Percentiles rank a stretch among this genome's conserved stretches.
phyloP scores from a whole-genome alignment of 2,329 filamentous ascomycete species.

The Fusarium tupiense region DNA sequence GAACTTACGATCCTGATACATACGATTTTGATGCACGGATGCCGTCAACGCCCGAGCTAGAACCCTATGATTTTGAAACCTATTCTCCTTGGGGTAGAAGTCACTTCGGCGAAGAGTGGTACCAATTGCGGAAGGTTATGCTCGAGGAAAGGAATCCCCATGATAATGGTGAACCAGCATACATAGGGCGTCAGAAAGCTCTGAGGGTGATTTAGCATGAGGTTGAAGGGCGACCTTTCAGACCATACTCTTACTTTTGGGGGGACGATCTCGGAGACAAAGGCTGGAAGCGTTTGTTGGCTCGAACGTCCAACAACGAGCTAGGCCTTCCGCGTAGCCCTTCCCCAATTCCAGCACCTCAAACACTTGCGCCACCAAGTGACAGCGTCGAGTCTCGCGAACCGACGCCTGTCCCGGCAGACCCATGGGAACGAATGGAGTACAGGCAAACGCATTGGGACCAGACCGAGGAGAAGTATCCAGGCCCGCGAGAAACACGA shows the following conservation, averaged over 20 bases:
- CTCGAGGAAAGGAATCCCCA: neutral
- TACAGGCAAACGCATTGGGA: neutral
- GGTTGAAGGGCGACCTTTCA: neutral
- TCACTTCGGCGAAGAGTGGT: neutral
- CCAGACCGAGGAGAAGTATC: neutral
- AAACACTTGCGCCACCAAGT: neutral
- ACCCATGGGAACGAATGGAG: neutral
- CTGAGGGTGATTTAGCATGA: neutral
- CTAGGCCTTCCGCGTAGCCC: neutral
- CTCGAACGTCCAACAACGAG: neutral
- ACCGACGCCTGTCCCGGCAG: rapidly evolving
- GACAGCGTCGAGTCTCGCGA: neutral
- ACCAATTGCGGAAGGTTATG: neutral
- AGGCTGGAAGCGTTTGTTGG: neutral
- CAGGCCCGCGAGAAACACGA: neutral
- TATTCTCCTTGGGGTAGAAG: neutral
- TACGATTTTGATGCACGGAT: neutral
- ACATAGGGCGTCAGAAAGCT: neutral
- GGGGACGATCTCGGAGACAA: neutral
- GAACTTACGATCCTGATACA: neutral
- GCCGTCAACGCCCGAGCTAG: neutral
- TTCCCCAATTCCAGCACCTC: neutral
- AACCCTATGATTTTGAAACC: neutral
- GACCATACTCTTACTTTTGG: neutral
- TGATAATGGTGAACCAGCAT: neutral